These are phyloP conservation scores for Thalassiosira exigua DNA, from an alignment of 352 stramenopile genomes.

Conservation along the genomic window DNA sequence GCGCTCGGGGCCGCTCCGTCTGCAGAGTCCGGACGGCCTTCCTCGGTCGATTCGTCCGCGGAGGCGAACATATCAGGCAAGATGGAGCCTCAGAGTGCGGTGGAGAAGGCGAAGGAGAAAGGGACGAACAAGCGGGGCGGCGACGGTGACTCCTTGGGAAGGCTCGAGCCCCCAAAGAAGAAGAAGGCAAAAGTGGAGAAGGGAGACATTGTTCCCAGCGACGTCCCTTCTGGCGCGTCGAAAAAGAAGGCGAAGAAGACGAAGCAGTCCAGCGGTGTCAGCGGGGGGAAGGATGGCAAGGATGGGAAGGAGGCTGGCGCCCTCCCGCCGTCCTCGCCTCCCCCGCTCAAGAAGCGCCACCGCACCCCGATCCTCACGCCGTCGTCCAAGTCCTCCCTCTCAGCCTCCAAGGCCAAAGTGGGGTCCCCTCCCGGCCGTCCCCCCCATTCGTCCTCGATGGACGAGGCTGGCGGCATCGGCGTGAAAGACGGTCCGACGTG, in stretches of 20 bases:
- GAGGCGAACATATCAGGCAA: not conserved
- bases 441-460: not conserved
- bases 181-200: not conserved
- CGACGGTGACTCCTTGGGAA: not conserved
- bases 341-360: constrained; percentile 3
- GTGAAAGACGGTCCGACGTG: constrained; percentile 31
- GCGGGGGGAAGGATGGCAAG: too few species aligned
- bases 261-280: too few species aligned
- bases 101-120: not conserved
- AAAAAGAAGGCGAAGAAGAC: constrained; percentile 2
- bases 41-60: too few species aligned
- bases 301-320: too few species aligned
- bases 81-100: not conserved
- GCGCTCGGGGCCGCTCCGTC: too few species aligned
- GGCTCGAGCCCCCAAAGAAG: not conserved
- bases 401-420: not conserved
- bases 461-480: not conserved
- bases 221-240: not conserved
- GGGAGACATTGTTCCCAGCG: not conserved
- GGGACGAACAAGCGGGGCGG: not conserved
- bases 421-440: not conserved
- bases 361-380: not conserved
- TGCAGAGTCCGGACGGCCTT: too few species aligned
- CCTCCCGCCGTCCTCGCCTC: too few species aligned
- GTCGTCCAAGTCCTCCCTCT: not conserved